A percentile compares a stretch with the other conserved stretches of the same genome.
These are phyloP conservation scores for Colletotrichum lini DNA, from an alignment of 2,329 filamentous ascomycete species.

Conservation along the genomic window DNA sequence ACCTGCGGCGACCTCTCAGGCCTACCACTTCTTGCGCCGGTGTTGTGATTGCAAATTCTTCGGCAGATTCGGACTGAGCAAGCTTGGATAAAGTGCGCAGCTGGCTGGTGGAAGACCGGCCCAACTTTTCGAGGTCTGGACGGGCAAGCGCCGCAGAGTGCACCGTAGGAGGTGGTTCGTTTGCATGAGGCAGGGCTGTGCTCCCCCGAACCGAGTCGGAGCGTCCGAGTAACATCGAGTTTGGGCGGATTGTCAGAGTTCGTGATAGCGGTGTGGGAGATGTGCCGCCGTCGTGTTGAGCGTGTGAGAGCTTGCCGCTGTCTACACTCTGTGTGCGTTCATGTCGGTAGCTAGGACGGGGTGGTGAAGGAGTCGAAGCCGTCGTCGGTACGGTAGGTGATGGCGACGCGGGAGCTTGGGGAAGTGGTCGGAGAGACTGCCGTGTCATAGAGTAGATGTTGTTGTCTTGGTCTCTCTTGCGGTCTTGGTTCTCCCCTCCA, in stretches of 20 bases:
- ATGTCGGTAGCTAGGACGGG: conserved; percentile 58
- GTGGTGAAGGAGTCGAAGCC: conserved; percentile 48
- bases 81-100: conserved; percentile 89
- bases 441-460: conserved; percentile 79
- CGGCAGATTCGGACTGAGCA: conserved; percentile 80
- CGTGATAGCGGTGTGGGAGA: conserved; percentile 61
- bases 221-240: conserved; percentile 73
- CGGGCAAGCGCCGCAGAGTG: conserved; percentile 67
- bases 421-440: conserved; percentile 82
- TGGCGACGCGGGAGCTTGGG: conserved; percentile 71
- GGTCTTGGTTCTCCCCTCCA: conserved; percentile 47
- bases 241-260: conserved; percentile 64
- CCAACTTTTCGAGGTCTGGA: conserved; percentile 84
- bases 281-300: conserved; percentile 58
- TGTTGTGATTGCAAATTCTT: conserved; percentile 85
- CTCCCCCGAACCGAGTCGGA: conserved; percentile 65
- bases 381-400: conserved; percentile 50
- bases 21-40: conserved; percentile 89
- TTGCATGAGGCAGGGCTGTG: conserved; percentile 49
- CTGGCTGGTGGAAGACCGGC: conserved; percentile 91
- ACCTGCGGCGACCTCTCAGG: conserved; percentile 83
- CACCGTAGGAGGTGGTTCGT: conserved; percentile 52
- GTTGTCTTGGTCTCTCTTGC: conserved; percentile 66
- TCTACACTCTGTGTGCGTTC: conserved; percentile 77
- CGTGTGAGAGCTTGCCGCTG: conserved; percentile 68